A percentile compares a stretch with the other conserved stretches of the same genome.
phyloP scores from a whole-genome alignment of 2,329 filamentous ascomycete genomes.

The Calonectria honghensis region DNA sequence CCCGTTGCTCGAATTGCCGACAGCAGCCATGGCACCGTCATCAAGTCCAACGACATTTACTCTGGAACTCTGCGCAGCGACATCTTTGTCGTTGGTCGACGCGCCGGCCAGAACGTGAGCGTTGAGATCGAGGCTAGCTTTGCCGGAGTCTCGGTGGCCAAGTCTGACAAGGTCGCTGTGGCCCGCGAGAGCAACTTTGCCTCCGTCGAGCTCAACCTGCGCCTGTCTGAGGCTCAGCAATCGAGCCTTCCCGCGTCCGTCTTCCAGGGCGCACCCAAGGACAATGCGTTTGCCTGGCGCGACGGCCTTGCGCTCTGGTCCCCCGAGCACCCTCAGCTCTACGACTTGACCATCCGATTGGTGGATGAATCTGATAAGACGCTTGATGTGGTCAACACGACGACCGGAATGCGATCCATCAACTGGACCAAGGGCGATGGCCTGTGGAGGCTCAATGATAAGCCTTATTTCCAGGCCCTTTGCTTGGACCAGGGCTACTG shows the following conservation, averaged over 20 bases:
- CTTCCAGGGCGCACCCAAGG: slow-evolving; percentile 58
- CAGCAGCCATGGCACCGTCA: slow-evolving; percentile 74
- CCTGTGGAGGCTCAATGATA: slow-evolving; percentile 75
- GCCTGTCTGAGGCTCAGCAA: slow-evolving; percentile 65
- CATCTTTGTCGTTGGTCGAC: slow-evolving; percentile 69
- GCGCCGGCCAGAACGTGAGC: slow-evolving; percentile 65
- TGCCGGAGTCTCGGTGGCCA: slow-evolving; percentile 68
- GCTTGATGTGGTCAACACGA: slow-evolving; percentile 75
- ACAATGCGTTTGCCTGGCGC: slow-evolving; percentile 66
- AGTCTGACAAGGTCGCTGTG: slow-evolving; percentile 63
- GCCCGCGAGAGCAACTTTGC: slow-evolving; percentile 70
- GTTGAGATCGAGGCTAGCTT: slow-evolving; percentile 74
- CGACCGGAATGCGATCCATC: slow-evolving; percentile 76
- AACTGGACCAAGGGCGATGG: slow-evolving; percentile 75
- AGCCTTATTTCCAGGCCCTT: slow-evolving; percentile 76
- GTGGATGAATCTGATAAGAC: slow-evolving; percentile 63
- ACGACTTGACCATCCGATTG: slow-evolving; percentile 73
- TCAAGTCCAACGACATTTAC: slow-evolving; percentile 72
- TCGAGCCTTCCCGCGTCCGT: slow-evolving; percentile 62
- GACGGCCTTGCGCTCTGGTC: slow-evolving; percentile 78
- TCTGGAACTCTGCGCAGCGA: slow-evolving; percentile 70
- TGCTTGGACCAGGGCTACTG: slow-evolving; percentile 79
- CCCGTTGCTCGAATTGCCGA: slow-evolving; percentile 72
- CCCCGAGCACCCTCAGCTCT: slow-evolving; percentile 74
- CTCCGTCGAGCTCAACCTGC: slow-evolving; percentile 68